Evolutionary conservation across 805 yeast genomes (phyloP).

Genomic region (Yarrowia phangngaensis): DNA sequence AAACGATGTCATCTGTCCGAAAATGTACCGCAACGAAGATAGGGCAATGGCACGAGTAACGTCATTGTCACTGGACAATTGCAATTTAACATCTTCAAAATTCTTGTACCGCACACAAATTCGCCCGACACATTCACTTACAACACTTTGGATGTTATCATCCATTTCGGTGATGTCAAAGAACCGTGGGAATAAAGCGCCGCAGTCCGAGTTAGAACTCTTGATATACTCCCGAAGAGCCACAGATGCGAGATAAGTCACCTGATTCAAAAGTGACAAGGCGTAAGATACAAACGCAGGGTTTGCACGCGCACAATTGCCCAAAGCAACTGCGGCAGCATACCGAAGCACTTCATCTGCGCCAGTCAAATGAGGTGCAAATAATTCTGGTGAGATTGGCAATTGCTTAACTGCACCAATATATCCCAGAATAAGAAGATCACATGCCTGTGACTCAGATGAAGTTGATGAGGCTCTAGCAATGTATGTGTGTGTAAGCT

Average conservation of each 20-base stretch:
- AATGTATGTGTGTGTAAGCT: slow-evolving; percentile 3
- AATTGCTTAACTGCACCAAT: slow-evolving; percentile 43
- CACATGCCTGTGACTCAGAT: slow-evolving; percentile 1
- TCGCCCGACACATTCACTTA: slow-evolving; percentile 35
- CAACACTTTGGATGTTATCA: slow-evolving; percentile 28
- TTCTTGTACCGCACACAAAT: slow-evolving; percentile 35
- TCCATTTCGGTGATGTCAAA: slow-evolving; percentile 15
- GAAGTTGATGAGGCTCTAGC: not conserved
- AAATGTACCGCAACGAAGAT: slow-evolving; percentile 42
- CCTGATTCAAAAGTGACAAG: slow-evolving; percentile 4
- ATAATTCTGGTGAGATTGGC: slow-evolving; percentile 40
- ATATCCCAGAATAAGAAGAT: slow-evolving; percentile 49
- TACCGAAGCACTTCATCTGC: slow-evolving; percentile 41
- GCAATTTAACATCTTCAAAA: slow-evolving; percentile 36
- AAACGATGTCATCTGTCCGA: slow-evolving; percentile 35
- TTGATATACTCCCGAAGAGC: slow-evolving; percentile 22
- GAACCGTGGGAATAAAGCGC: slow-evolving; percentile 4
- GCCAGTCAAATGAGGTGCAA: slow-evolving; percentile 40
- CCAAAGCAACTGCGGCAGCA: slow-evolving; percentile 44
- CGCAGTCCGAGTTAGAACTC: slow-evolving; percentile 5
- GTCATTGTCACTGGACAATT: slow-evolving; percentile 31
- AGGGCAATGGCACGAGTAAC: slow-evolving; percentile 36
- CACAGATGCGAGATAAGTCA: slow-evolving; percentile 10
- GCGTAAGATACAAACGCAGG: slow-evolving; percentile 8
- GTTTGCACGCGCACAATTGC: slow-evolving; percentile 15